These are phyloP conservation scores for Omphalea diandra DNA, from an alignment of 441 rosid species.

Conservation along the genomic window DNA sequence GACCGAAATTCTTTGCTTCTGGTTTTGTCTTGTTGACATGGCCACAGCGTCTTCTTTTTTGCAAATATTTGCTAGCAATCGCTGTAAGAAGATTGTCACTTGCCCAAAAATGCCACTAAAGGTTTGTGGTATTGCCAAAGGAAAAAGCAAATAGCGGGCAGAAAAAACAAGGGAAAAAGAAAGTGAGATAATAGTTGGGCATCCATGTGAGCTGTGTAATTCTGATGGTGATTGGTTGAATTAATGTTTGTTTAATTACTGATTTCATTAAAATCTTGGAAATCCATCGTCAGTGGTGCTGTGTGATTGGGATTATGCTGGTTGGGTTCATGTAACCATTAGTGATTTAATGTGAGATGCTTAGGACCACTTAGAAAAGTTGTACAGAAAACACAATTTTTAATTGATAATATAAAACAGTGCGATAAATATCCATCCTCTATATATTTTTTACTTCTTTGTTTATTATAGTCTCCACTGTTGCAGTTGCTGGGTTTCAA, in stretches of 20 bases:
- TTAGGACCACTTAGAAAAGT: conserved; percentile 24
- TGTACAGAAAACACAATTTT: conserved; percentile 27
- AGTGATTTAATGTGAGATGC: conserved; percentile 21
- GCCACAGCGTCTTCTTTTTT: conserved; percentile 3
- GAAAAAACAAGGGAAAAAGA: conserved; percentile 1
- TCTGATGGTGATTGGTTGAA: conserved; percentile 29
- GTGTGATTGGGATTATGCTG: conserved; percentile 24
- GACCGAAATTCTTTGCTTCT: background rate
- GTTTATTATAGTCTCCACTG: background rate
- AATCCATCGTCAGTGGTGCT: conserved; percentile 28
- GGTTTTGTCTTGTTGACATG: conserved; percentile 5
- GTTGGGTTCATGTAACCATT: conserved; percentile 28
- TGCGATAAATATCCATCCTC: background rate
- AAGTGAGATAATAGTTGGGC: conserved; percentile 20
- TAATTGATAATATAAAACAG: conserved; percentile 3
- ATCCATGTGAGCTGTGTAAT: conserved; percentile 23
- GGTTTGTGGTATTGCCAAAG: conserved; percentile 6
- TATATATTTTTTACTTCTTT: background rate
- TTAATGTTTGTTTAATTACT: conserved; percentile 20
- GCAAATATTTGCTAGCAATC: too few species aligned
- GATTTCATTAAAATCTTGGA: conserved; percentile 24
- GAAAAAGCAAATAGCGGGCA: conserved; percentile 12
- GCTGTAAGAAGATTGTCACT: conserved; percentile 20
- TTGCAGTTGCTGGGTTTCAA: background rate
- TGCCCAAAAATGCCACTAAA: conserved; percentile 17